A percentile compares a stretch with the other conserved stretches of the same genome.
phyloP scores from a whole-genome alignment of 129 eudicot genomes.

The Scalesia atractyloides region DNA sequence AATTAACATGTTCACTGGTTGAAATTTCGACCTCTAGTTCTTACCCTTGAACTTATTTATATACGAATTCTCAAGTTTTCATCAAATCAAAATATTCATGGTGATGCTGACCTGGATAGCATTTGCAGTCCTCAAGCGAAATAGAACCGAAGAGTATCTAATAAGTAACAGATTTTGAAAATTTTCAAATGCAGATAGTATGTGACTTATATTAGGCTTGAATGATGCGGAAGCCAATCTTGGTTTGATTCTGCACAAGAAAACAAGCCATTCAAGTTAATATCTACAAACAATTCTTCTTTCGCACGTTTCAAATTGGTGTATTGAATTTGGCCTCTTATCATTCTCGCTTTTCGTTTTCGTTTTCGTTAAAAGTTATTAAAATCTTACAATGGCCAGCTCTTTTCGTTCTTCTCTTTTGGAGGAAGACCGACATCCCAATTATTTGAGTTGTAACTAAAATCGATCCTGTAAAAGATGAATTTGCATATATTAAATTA shows the following conservation, averaged over 20 bases:
- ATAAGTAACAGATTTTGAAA: constrained; percentile 58
- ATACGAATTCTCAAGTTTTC: constrained; percentile 2
- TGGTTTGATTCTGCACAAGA: constrained; percentile 68
- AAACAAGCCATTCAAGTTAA: constrained; percentile 14
- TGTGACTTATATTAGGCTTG: constrained; percentile 73
- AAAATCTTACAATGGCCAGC: constrained; percentile 81
- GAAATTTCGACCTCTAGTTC: background rate
- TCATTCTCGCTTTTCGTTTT: background rate
- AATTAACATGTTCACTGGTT: background rate
- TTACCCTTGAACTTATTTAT: background rate
- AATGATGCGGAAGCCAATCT: constrained; percentile 82
- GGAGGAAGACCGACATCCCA: constrained; percentile 99
- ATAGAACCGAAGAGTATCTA: constrained; percentile 89
- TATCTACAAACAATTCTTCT: background rate
- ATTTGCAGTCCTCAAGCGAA: constrained; percentile 73
- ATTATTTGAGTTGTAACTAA: constrained; percentile 81
- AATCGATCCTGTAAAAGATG: constrained; percentile 71
- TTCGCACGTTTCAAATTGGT: background rate
- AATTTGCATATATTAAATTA: background rate
- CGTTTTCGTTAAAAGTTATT: background rate
- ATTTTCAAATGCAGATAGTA: constrained; percentile 75
- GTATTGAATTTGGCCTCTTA: background rate
- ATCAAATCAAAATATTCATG: background rate
- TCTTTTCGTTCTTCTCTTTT: constrained; percentile 73
- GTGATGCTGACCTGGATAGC: constrained; percentile 67